Percentiles rank a stretch among this genome's conserved stretches.
These are phyloP conservation scores for Akanthomyces uredinophilus DNA, from an alignment of 2,329 filamentous ascomycete species.

Conservation along the genomic window DNA sequence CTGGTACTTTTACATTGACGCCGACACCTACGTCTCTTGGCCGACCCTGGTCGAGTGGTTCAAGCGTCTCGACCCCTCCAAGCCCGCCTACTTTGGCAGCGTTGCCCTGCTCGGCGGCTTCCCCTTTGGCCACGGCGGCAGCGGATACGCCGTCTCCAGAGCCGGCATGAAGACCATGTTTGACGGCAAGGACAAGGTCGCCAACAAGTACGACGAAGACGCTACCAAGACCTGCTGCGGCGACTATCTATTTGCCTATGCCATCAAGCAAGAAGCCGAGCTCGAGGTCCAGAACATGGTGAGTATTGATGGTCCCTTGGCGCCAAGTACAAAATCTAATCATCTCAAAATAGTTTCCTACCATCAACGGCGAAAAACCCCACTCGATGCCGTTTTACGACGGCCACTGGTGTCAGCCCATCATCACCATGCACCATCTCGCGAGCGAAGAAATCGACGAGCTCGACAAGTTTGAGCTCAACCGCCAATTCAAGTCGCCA, in stretches of 20 bases:
- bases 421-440: slow-evolving; percentile 53
- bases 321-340: neutral
- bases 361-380: slow-evolving; percentile 52
- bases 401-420: slow-evolving; percentile 50
- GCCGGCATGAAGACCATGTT: slow-evolving; percentile 45
- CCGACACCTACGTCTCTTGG: slow-evolving; percentile 54
- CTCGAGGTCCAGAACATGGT: slow-evolving; percentile 38
- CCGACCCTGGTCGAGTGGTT: slow-evolving; percentile 47
- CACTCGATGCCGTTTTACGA: slow-evolving; percentile 42
- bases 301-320: slow-evolving; percentile 24
- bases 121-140: slow-evolving; percentile 52
- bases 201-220: slow-evolving; percentile 40
- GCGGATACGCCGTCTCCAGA: slow-evolving; percentile 48
- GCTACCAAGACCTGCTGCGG: slow-evolving; percentile 44
- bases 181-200: slow-evolving; percentile 37
- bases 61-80: slow-evolving; percentile 34
- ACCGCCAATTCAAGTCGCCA: slow-evolving; percentile 28
- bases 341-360: slow-evolving; percentile 37
- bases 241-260: slow-evolving; percentile 44
- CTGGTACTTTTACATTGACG: slow-evolving; percentile 57
- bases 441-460: slow-evolving; percentile 44
- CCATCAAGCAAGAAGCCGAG: slow-evolving; percentile 40
- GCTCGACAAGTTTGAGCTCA: slow-evolving; percentile 48
- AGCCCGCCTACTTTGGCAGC: slow-evolving; percentile 47
- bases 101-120: slow-evolving; percentile 37